Evolutionary conservation across 1,284 basidiomycete genomes (phyloP), one percentile per base, ranked within the genome.

Genomic region (Cystobasidium pallidum): DNA sequence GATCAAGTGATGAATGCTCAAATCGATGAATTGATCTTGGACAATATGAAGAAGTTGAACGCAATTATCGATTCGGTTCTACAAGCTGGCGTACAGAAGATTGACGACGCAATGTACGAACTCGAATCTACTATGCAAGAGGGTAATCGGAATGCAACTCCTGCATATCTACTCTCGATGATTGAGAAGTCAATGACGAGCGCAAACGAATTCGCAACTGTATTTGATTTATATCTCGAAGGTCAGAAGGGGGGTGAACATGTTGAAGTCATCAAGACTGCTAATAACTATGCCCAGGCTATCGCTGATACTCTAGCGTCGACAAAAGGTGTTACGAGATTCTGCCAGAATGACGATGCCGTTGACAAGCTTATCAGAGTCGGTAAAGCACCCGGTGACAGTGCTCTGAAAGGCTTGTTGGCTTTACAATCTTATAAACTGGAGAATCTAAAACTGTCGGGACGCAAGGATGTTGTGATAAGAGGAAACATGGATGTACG

Each of bases 41-140:
- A 99, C 81, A 92, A 97, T 80, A 87, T 93, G 80, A 98, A 97
- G 85, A 96, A 98, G 83, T 86, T 99, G 78, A 99, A 99, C 82
- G 88, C 93, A 77, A 96, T 99, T 81, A 98, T 99, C 79, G 93
- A 99, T 82, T 99, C 96, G 2, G 98, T 99, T 80, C 84, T 99
- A 39, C 91, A 96, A 81, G 91, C 93, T 10, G 98, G 95, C 79
- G 91, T 95, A 43, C 91, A 95, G 77, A 98, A 98, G 82, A 88
- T 99, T 58, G 96, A 99, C 79, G 95, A 98, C 80, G 88, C 92
- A 2, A 91, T 98, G 78, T 99, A 98, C 82, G 94, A 98, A 82
- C 86, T 99, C 65, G 95, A 99, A 82, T 94, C 94, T 6, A 92
- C 94, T 10, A 90, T 91, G 51, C 91, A 94, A 77, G 89, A 89